Conservation (phyloP, 768 basidiomycete species). For the Cyathus striatus region DNA sequence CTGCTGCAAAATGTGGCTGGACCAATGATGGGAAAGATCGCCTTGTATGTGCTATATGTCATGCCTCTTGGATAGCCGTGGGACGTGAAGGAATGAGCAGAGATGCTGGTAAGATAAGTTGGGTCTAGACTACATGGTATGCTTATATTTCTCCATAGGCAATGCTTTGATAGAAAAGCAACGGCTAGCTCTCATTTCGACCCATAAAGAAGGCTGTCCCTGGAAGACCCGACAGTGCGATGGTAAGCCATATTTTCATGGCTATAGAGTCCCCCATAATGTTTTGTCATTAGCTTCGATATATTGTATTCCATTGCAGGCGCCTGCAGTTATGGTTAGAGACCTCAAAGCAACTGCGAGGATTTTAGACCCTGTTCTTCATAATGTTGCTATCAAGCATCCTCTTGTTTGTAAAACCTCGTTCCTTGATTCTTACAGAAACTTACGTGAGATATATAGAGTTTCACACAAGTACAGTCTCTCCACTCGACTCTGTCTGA, state of each 20-base stretch:
- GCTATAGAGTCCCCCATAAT: not conserved
- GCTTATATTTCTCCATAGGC: conserved; percentile 33
- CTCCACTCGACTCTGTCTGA: conserved; percentile 49
- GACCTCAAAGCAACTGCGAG: conserved; percentile 55
- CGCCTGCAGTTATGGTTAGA: conserved; percentile 57
- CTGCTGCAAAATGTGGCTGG: conserved; percentile 82
- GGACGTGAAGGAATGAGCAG: conserved; percentile 65
- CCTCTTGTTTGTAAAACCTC: conserved; percentile 53
- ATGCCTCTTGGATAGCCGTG: conserved; percentile 68
- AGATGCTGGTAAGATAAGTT: conserved; percentile 65
- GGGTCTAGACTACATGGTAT: conserved; percentile 11
- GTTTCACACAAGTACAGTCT: conserved; percentile 43
- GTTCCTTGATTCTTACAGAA: conserved; percentile 2
- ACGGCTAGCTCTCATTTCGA: conserved; percentile 52
- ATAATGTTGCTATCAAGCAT: conserved; percentile 58
- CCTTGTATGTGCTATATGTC: conserved; percentile 68
- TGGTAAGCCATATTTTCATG: conserved; percentile 36
- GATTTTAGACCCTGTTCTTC: conserved; percentile 45
- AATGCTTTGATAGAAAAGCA: conserved; percentile 74
- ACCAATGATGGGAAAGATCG: conserved; percentile 79
- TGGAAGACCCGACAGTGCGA: conserved; percentile 83
- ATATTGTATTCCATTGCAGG: conserved; percentile 68
- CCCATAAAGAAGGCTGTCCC: conserved; percentile 80
- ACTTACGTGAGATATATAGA: conserved; percentile 3
- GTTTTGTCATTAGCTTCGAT: conserved; percentile 43